Conservation (phyloP, 345 rosid species). For the Durio zibethinus region DNA sequence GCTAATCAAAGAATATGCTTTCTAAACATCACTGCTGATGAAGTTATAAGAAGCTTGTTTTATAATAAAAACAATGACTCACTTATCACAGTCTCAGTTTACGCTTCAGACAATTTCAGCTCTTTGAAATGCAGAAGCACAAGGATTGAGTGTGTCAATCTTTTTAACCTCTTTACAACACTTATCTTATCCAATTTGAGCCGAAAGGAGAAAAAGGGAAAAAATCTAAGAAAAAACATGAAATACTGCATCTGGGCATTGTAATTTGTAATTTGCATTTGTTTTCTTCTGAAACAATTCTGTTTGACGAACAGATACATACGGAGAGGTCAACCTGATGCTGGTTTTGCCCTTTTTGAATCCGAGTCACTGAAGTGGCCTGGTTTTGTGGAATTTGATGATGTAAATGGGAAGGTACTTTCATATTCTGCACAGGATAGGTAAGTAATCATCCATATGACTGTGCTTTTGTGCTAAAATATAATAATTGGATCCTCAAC, state of each 20-base stretch:
- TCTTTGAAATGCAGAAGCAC: slow-evolving; percentile 10
- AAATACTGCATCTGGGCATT: neutral
- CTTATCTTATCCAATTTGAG: neutral
- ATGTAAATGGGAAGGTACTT: slow-evolving; percentile 83
- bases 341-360: slow-evolving; percentile 82
- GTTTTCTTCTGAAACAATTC: neutral
- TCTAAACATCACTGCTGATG: slow-evolving; percentile 56
- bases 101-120: slow-evolving; percentile 34
- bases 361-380: slow-evolving; percentile 91
- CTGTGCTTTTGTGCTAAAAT: neutral
- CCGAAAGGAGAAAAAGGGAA: neutral
- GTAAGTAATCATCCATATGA: slow-evolving; percentile 23
- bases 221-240: neutral
- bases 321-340: slow-evolving; percentile 63
- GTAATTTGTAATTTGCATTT: neutral
- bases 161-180: neutral
- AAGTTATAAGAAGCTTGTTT: slow-evolving; percentile 64
- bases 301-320: slow-evolving; percentile 47
- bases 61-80: slow-evolving; percentile 68
- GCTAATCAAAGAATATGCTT: slow-evolving; percentile 64
- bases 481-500: neutral
- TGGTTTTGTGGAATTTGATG: slow-evolving; percentile 89
- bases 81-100: slow-evolving; percentile 63
- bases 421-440: slow-evolving; percentile 82
- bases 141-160: slow-evolving; percentile 10